Percentiles rank a stretch among this genome's conserved stretches.
phyloP scores from a whole-genome alignment of 352 stramenopile genomes.

The Phytopythium litorale region DNA sequence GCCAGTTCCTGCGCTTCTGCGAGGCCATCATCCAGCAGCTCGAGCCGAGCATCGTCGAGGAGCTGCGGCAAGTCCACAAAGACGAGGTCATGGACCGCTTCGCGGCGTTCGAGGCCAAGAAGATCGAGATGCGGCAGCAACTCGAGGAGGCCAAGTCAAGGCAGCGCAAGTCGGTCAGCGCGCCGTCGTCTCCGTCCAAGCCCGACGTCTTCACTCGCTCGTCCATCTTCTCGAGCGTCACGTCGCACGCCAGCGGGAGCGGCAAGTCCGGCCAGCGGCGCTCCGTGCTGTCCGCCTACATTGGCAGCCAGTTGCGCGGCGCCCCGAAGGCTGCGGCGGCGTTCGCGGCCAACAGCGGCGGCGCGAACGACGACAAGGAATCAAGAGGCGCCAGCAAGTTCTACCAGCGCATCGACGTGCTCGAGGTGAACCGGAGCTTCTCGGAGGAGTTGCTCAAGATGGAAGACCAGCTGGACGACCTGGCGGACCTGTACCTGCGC shows the following conservation, averaged over 20 bases:
- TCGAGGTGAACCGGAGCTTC: conserved; percentile 66
- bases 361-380: conserved; percentile 29
- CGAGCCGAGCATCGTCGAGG: conserved; percentile 62
- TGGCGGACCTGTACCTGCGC: conserved; percentile 62
- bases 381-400: conserved; percentile 34
- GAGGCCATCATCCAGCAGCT: conserved; percentile 67
- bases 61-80: conserved; percentile 72
- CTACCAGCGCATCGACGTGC: conserved; percentile 66
- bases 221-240: conserved; percentile 33
- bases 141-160: conserved; percentile 65
- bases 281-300: conserved; percentile 47
- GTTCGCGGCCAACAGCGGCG: conserved; percentile 13
- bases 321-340: conserved; percentile 14
- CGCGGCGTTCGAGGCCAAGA: conserved; percentile 75
- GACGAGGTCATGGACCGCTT: conserved; percentile 82
- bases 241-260: conserved; percentile 11
- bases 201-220: conserved; percentile 27
- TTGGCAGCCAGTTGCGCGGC: conserved; percentile 54
- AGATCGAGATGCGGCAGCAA: conserved; percentile 83
- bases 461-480: conserved; percentile 75
- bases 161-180: conserved; percentile 30
- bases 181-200: conserved; percentile 56
- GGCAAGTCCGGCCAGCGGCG: conserved; percentile 17
- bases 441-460: conserved; percentile 69
- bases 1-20: conserved; percentile 64